A percentile compares a stretch with the other conserved stretches of the same genome.
Evolutionary conservation across 2,329 filamentous ascomycete species (phyloP).

Genomic region (Xylaria hypoxylon): DNA sequence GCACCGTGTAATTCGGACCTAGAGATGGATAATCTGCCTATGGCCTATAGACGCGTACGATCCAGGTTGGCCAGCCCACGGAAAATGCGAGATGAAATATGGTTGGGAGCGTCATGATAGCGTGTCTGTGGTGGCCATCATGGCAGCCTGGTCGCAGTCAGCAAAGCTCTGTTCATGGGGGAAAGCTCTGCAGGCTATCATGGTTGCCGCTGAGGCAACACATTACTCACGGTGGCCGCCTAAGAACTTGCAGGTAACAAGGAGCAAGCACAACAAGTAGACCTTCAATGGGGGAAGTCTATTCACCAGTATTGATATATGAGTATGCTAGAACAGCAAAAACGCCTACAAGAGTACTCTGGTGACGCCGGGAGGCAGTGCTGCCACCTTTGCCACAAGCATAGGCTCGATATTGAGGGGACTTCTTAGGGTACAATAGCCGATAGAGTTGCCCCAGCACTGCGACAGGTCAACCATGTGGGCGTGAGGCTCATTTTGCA

Average conservation of each 20-base stretch:
- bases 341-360: slow-evolving; percentile 12
- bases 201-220: background rate
- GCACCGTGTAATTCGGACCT: slow-evolving; percentile 6
- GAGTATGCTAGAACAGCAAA: slow-evolving; percentile 18
- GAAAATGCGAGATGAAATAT: background rate
- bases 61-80: background rate
- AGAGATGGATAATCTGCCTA: slow-evolving; percentile 22
- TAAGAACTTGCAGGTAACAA: background rate
- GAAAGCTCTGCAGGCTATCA: background rate
- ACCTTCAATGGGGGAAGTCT: background rate
- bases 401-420: background rate
- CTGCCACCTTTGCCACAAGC: slow-evolving; percentile 32
- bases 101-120: background rate
- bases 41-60: background rate
- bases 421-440: background rate
- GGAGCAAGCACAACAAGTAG: background rate
- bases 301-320: slow-evolving; percentile 36
- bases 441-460: background rate
- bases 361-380: slow-evolving; percentile 32
- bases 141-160: background rate
- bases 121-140: background rate
- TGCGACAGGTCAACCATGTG: slow-evolving; percentile 5
- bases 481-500: background rate
- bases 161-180: background rate
- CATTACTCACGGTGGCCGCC: background rate